A percentile compares a stretch with the other conserved stretches of the same genome.
These are phyloP conservation scores for Mycena epipterygia DNA, from an alignment of 768 basidiomycete genomes.

Conservation along the genomic window DNA sequence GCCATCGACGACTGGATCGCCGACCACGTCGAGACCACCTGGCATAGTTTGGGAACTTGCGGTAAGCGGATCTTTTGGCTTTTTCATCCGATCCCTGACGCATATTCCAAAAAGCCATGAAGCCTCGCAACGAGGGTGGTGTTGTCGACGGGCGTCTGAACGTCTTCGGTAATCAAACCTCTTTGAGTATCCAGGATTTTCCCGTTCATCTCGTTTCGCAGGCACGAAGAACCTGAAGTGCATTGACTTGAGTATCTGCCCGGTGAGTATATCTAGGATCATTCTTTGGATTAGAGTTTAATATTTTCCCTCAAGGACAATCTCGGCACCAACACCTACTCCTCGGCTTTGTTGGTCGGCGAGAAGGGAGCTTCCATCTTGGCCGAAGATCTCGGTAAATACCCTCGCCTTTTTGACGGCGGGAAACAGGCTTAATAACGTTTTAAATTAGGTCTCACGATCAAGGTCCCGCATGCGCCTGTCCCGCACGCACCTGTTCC, in stretches of 20 bases:
- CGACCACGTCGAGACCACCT: conserved; percentile 83
- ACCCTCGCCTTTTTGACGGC: not conserved
- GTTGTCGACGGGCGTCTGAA: conserved; percentile 75
- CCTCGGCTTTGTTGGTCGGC: conserved; percentile 76
- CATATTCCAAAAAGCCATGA: conserved; percentile 64
- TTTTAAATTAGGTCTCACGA: conserved; percentile 64
- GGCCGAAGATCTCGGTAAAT: conserved; percentile 72
- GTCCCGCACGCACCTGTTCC: conserved; percentile 78
- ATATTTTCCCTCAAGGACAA: conserved; percentile 62
- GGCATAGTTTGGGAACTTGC: conserved; percentile 76
- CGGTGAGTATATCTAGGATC: conserved; percentile 54
- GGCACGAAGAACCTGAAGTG: conserved; percentile 76
- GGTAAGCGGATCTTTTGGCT: conserved; percentile 45
- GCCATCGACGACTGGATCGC: conserved; percentile 74
- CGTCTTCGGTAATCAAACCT: conserved; percentile 58
- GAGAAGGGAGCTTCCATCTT: conserved; percentile 77
- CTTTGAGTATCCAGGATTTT: not conserved
- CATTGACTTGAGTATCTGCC: conserved; percentile 80
- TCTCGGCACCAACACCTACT: conserved; percentile 81
- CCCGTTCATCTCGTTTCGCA: conserved; percentile 20
- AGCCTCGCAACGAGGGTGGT: conserved; percentile 74
- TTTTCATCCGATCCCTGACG: not conserved
- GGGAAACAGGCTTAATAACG: not conserved
- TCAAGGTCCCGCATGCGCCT: conserved; percentile 74
- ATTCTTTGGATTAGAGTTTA: not conserved